phyloP scores from a whole-genome alignment of 2,329 filamentous ascomycete genomes.

The Ophiostoma ulmi region DNA sequence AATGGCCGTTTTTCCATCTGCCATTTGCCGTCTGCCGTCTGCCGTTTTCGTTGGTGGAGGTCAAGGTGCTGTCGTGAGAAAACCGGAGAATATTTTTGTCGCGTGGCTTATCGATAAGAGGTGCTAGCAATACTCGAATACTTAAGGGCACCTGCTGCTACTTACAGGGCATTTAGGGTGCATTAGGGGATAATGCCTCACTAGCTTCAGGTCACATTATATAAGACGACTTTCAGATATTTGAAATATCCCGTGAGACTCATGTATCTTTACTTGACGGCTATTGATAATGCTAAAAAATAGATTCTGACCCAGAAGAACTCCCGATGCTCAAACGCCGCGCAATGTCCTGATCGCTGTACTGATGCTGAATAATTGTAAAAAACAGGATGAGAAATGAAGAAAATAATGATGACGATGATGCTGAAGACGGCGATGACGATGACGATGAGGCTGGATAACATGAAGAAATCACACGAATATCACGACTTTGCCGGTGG shows the following conservation, averaged over 20 bases:
- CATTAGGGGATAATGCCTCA: neutral
- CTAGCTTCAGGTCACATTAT: neutral
- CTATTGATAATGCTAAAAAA: neutral
- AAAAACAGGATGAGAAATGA: neutral
- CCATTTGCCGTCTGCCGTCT: no score
- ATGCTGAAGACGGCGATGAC: neutral
- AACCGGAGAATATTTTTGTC: slow-evolving; percentile 12
- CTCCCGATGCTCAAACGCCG: slow-evolving; percentile 6
- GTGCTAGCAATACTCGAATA: neutral
- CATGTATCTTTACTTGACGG: neutral
- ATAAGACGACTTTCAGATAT: neutral
- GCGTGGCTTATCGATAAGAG: slow-evolving; percentile 21
- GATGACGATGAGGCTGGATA: neutral
- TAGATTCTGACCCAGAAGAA: neutral
- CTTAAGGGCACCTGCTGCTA: neutral
- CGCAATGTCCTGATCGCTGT: slow-evolving; percentile 2
- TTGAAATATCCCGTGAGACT: neutral
- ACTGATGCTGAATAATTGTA: neutral
- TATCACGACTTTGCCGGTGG: slow-evolving; percentile 27
- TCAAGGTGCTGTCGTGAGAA: neutral
- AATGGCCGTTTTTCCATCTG: neutral
- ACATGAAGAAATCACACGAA: neutral
- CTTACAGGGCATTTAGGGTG: neutral
- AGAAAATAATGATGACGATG: neutral
- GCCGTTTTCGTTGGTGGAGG: neutral